Evolutionary conservation across 352 stramenopile species (phyloP), one percentile per base, ranked within the genome.

Genomic region (Phytophthora pisi): DNA sequence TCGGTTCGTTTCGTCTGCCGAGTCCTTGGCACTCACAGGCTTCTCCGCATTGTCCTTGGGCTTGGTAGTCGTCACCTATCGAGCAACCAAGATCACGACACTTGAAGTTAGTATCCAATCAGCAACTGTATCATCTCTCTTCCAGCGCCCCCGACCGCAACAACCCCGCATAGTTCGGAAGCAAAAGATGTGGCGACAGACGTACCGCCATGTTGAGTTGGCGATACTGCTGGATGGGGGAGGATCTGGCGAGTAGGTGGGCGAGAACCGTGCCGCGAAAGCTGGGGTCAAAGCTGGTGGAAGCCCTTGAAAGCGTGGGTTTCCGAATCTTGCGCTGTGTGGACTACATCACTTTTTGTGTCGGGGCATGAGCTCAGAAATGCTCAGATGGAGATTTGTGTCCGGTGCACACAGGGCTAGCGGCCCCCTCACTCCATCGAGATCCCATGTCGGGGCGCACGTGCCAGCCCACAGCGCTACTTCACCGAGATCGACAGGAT

Each of bases 161-260:
- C 23, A 54, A 61, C n/a, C 5, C 7, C 15, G 46, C 10, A 9
- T 45, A 20, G 45, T 59, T 59, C 1, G 13, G 55, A 4, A 15
- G 10, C 4, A 9, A 5, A 5, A 23, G 43, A 46, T 30, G 10
- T 11, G 24, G 2, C n/a, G 11, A 57, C 30, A 8, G 13, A 74
- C 69, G 23, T 46, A 77, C 69, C 65, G 65, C 65, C 69, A 77
- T 77, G 10, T 57, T 28, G 20, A 10, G 8, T 51, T 46, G 7
- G 13, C 52, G 54, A 40, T 70, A 30, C 3, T 54, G 31, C 18
- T 23, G 24, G 42, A 24, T 26, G 24, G 10, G 34, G 30, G 9
- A 10, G 2, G 28, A 38, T 9, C 10, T 46, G 40, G 38, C 23
- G 50, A 53, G 38, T 52, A 5, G 6, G 38, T 23, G 8, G n/a